phyloP scores from a whole-genome alignment of 2,329 filamentous ascomycete genomes.

The Nectriaceae sp. region DNA sequence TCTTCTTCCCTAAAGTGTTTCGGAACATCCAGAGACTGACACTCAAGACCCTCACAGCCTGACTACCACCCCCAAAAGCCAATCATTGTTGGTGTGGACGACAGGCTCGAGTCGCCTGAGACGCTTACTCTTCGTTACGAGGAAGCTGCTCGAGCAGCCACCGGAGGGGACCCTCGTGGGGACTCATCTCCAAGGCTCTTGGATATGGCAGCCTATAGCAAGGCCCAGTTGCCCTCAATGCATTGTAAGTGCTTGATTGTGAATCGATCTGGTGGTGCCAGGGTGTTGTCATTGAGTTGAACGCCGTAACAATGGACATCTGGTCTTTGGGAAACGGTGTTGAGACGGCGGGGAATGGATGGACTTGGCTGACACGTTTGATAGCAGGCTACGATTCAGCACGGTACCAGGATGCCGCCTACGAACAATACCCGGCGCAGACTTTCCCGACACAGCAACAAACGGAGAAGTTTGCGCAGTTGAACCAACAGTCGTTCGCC shows the following conservation, averaged over 20 bases:
- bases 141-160: constrained; percentile 54
- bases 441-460: constrained; percentile 49
- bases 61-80: constrained; percentile 55
- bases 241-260: constrained; percentile 66
- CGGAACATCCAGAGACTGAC: constrained; percentile 28
- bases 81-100: constrained; percentile 57
- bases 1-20: constrained; percentile 18
- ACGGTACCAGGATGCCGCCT: constrained; percentile 59
- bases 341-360: background rate
- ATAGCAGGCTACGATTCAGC: constrained; percentile 59
- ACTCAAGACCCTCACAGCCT: constrained; percentile 40
- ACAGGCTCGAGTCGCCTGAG: constrained; percentile 58
- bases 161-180: constrained; percentile 55
- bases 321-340: background rate
- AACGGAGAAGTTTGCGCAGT: constrained; percentile 52
- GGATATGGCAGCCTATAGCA: constrained; percentile 64
- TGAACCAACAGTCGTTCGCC: constrained; percentile 58
- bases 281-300: no score
- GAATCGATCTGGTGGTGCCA: no score
- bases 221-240: constrained; percentile 73
- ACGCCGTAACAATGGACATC: no score
- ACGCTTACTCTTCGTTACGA: constrained; percentile 59
- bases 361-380: constrained; percentile 13
- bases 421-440: constrained; percentile 54
- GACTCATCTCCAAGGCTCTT: constrained; percentile 52